Evolutionary conservation across 768 basidiomycete species (phyloP).

Genomic region (Phanerochaete carnosa): DNA sequence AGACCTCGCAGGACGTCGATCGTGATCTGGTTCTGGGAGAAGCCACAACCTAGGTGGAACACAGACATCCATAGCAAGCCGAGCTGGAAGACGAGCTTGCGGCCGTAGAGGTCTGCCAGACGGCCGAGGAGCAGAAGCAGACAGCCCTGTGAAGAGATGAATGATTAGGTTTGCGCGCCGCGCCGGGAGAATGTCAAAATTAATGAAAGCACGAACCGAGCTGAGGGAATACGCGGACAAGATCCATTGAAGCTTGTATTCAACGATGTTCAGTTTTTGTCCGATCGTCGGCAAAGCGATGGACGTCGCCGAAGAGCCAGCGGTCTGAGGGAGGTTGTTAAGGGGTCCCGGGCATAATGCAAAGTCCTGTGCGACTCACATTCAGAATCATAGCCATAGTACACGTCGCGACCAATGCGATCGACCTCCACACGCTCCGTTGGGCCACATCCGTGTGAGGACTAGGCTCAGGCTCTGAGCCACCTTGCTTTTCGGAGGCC

Average conservation of each 20-base stretch:
- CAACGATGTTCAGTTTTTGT: slow-evolving; percentile 41
- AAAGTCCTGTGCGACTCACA: slow-evolving; percentile 15
- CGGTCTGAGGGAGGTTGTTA: slow-evolving; percentile 13
- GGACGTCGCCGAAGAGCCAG: slow-evolving; percentile 20
- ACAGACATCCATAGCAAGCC: slow-evolving; percentile 53
- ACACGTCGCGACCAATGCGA: slow-evolving; percentile 23
- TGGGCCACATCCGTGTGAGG: background rate
- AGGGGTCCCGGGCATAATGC: background rate
- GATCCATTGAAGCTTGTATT: slow-evolving; percentile 63
- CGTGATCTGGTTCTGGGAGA: slow-evolving; percentile 53
- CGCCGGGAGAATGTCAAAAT: background rate
- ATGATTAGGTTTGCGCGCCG: background rate
- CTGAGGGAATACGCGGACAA: slow-evolving; percentile 65
- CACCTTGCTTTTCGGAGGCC: background rate
- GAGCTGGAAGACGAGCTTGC: slow-evolving; percentile 61
- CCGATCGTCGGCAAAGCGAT: slow-evolving; percentile 30
- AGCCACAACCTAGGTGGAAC: slow-evolving; percentile 64
- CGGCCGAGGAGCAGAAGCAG: slow-evolving; percentile 73
- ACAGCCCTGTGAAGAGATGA: slow-evolving; percentile 51
- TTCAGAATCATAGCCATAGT: slow-evolving; percentile 30
- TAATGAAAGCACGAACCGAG: slow-evolving; percentile 53
- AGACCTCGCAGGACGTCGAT: slow-evolving; percentile 72
- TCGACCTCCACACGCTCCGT: slow-evolving; percentile 3
- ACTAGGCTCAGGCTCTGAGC: background rate
- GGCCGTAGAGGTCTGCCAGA: slow-evolving; percentile 77